These are phyloP conservation scores for Mycena sp. DNA, from an alignment of 1,284 basidiomycete species.

Conservation along the genomic window DNA sequence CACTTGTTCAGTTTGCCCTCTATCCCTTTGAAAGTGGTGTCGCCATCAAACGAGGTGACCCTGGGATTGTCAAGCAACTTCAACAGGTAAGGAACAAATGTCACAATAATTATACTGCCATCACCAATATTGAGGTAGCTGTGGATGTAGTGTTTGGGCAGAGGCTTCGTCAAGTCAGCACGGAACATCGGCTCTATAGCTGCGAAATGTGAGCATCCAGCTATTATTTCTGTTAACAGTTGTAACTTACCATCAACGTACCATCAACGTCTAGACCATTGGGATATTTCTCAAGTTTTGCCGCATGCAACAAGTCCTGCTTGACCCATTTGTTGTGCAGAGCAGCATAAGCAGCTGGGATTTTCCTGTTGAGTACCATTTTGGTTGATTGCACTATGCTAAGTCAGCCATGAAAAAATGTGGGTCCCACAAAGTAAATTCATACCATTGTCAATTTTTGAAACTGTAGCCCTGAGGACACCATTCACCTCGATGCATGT, in stretches of 20 bases:
- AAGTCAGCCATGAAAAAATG: no score
- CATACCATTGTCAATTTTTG: neutral
- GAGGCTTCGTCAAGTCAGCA: neutral
- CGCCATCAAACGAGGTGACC: no score
- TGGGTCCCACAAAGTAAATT: no score
- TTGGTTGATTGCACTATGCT: neutral
- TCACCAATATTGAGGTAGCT: neutral
- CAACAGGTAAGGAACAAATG: neutral
- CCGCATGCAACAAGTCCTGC: neutral
- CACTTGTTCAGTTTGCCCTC: neutral
- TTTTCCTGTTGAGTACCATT: neutral
- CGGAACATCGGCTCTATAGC: neutral
- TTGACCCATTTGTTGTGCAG: neutral
- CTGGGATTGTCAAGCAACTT: neutral
- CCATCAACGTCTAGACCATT: neutral
- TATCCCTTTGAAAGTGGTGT: neutral
- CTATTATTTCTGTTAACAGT: neutral
- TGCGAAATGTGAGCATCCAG: neutral
- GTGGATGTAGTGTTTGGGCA: no score
- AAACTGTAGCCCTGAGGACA: no score
- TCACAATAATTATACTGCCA: neutral
- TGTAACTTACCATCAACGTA: no score
- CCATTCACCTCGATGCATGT: no score
- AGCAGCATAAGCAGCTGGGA: neutral
- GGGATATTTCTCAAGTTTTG: neutral